Evolutionary conservation across 2,329 filamentous ascomycete species (phyloP), one percentile per base, ranked within the genome.

Genomic region (Aspergillus felis): DNA sequence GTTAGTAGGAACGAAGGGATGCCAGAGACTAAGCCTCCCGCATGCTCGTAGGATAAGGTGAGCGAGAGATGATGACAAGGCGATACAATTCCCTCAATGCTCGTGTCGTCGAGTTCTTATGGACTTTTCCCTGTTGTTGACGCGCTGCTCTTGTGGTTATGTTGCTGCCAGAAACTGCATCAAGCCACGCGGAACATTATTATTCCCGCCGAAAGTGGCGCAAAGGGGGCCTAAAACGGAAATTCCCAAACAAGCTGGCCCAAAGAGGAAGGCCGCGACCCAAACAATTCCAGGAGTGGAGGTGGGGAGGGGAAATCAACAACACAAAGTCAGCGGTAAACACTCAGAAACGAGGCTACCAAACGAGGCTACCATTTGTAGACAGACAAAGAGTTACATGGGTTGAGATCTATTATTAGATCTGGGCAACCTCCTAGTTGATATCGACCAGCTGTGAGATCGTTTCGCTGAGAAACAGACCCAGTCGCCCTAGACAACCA

Each of bases 241-340:
- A 74, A 70, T 65, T 57, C 55, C 60, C 59, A 69, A 74, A 74
- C 71, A 74, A 66, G 62, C 27, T 38, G 35, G 49, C 61, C 61
- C 12, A 50, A 66, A 64, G 28, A 28, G 53, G 62, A 57, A 64
- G 54, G 55, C 27, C 27, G 56, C 56, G 59, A 64, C 51, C 60
- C 60, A 61, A 64, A 66, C 64, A 65, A 38, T 38, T 17, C 5
- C 14, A 38, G 32, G 14, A 38, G 32, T 1, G 32, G 2, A 2
- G 47, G 57, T 57, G 57, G 59, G 62, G 41, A 58, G 57, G 58
- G 60, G 58, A 50, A 61, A 53, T 24, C 52, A 50, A 42, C 46
- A 22, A n/a, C 28, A 27, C 32, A 35, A 32, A 20, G 28, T 55
- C 55, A 61, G 52, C 51, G 20, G 51, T 51, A 35, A 44, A 58